Conservation (phyloP, 225 moss, liverwort and hornwort genomes). For the Polytrichum formosum region DNA sequence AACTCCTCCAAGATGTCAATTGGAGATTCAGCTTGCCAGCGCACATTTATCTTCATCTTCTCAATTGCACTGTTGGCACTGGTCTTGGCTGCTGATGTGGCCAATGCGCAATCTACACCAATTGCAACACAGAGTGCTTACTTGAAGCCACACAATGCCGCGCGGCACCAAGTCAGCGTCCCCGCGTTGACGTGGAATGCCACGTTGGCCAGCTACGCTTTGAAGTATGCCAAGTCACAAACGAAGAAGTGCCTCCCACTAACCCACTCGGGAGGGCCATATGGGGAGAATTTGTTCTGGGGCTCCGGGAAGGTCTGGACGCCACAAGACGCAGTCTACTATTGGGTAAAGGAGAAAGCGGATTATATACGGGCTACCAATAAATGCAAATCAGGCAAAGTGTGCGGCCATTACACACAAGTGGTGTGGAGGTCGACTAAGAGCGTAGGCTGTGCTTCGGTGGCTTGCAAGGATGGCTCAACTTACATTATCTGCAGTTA, state of each 20-base stretch:
- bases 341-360: conserved; percentile 33
- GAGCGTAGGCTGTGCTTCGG: conserved; percentile 49
- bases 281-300: conserved; percentile 58
- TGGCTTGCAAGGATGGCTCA: conserved; percentile 19
- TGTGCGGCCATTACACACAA: conserved; percentile 64
- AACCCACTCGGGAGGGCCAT: conserved; percentile 27
- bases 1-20: too few species aligned
- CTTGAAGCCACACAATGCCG: conserved; percentile 33
- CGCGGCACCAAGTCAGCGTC: conserved; percentile 25
- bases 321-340: conserved; percentile 27
- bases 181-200: conserved; percentile 25
- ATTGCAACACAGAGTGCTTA: too few species aligned
- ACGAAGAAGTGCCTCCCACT: conserved; percentile 17
- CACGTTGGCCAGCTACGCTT: conserved; percentile 26
- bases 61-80: too few species aligned
- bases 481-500: conserved; percentile 65
- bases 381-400: conserved; percentile 19
- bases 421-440: conserved; percentile 52
- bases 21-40: too few species aligned
- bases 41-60: too few species aligned
- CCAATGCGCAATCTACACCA: too few species aligned
- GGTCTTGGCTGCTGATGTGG: too few species aligned
- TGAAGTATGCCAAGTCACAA: conserved; percentile 25
- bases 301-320: conserved; percentile 22
- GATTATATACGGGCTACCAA: conserved; percentile 31